These are phyloP conservation scores for Candida argentea DNA, from an alignment of 805 yeast genomes.

Conservation along the genomic window DNA sequence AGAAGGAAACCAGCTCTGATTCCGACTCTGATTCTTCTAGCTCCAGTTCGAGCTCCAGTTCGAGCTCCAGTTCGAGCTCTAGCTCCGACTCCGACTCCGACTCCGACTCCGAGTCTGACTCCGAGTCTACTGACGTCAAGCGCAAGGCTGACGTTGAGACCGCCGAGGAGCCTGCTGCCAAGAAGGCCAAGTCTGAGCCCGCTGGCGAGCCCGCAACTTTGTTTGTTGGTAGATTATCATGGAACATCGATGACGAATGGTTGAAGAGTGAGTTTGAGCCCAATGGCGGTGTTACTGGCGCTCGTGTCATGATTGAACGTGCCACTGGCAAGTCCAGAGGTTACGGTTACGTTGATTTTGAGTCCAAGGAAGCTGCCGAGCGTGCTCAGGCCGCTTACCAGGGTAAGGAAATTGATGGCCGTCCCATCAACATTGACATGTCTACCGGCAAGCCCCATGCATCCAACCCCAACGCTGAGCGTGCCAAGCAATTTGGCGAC, in stretches of 20 bases:
- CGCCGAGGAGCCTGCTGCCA: slow-evolving; percentile 25
- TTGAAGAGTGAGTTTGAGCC: slow-evolving; percentile 77
- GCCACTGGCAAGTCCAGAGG: slow-evolving; percentile 91
- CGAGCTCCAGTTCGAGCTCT: slow-evolving; percentile 23
- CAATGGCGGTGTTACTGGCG: slow-evolving; percentile 70
- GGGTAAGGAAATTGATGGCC: slow-evolving; percentile 93
- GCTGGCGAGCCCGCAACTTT: slow-evolving; percentile 70
- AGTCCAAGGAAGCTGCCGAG: slow-evolving; percentile 65
- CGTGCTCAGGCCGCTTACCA: slow-evolving; percentile 77
- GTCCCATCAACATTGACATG: slow-evolving; percentile 89
- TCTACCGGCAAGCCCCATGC: slow-evolving; percentile 74
- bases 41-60: slow-evolving; percentile 6
- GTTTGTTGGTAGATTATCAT: slow-evolving; percentile 94
- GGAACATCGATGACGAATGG: slow-evolving; percentile 96
- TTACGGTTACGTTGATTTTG: slow-evolving; percentile 95
- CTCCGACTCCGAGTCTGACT: slow-evolving; percentile 19
- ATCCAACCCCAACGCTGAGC: slow-evolving; percentile 47
- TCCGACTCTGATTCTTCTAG: slow-evolving; percentile 8
- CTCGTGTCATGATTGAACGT: slow-evolving; percentile 92
- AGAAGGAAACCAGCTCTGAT: slow-evolving; percentile 10
- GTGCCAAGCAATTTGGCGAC: slow-evolving; percentile 89
- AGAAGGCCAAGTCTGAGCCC: slow-evolving; percentile 40
- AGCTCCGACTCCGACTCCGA: slow-evolving; percentile 23
- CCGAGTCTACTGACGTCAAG: slow-evolving; percentile 20
- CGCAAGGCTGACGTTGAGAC: slow-evolving; percentile 11